Evolutionary conservation across 352 stramenopile species (phyloP), one percentile per base, ranked within the genome.

Genomic region (Phytopythium cucurbitacearum): DNA sequence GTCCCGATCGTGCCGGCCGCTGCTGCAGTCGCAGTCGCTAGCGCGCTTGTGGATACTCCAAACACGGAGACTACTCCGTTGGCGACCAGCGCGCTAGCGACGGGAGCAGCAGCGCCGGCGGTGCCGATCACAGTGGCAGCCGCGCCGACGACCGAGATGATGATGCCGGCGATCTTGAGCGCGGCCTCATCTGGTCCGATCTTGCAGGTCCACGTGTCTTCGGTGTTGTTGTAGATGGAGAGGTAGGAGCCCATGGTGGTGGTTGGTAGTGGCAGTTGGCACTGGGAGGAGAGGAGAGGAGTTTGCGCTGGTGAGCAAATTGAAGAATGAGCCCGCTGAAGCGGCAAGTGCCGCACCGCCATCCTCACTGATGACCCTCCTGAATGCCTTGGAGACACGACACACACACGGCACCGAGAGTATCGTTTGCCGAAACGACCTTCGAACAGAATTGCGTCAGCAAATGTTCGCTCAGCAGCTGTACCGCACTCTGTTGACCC

Each of bases 151-250:
- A 67, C 60, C n/a, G 56, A 55, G 36, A 69, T 54, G 48, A 66
- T 48, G 49, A 65, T 54, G 28, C 56, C 60, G 21, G 61, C 59
- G 53, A 73, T 76, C 57, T 71, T 68, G 53, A 73, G 65, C 33
- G 64, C 67, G 40, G 58, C 64, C 50, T 73, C 59, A 45, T 77
- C 68, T 4, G 62, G 53, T 32, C 62, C 68, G 39, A 77, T 69
- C 55, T 72, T 77, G 61, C 65, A 74, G 2, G 51, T 61, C 62
- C 63, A 77, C 0, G 56, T 53, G 52, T 77, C 54, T 3, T 59
- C 21, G n/a, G 68, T 77, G 57, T 77, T 69, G 62, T 77, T 77
- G 49, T 59, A 59, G 55, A 77, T 74, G 41, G 68, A 74, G 55
- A 77, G 63, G 48, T 73, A 73, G 10, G 65, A 73, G 55, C 65